Percentiles rank a stretch among this genome's conserved stretches.
phyloP scores from a whole-genome alignment of 257 asterid species.

The Thymus mandschuricus region DNA sequence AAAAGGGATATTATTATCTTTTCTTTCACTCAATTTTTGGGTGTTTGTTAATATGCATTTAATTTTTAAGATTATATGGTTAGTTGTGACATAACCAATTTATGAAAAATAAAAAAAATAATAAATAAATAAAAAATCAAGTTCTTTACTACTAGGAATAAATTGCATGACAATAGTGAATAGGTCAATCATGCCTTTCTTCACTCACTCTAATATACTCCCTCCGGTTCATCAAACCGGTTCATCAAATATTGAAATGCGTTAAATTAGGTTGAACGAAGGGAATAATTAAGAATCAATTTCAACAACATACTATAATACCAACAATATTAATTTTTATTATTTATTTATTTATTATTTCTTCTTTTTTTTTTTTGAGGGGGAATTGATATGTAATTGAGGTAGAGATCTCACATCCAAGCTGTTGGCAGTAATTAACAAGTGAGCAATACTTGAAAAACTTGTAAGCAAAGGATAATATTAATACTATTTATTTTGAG shows the following conservation, averaged over 20 bases:
- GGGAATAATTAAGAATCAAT: too few relatives aligned
- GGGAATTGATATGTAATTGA: not conserved
- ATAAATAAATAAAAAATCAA: not conserved
- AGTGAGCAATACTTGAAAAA: slow-evolving; percentile 34
- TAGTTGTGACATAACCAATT: not conserved
- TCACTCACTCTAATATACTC: too few relatives aligned
- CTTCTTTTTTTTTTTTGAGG: too few relatives aligned
- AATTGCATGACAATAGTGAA: not conserved
- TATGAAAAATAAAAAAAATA: too few relatives aligned
- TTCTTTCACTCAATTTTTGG: not conserved
- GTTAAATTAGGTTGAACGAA: too few relatives aligned
- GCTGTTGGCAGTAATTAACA: slow-evolving; percentile 37
- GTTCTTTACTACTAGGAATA: not conserved
- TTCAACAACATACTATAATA: too few relatives aligned
- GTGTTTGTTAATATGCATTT: not conserved
- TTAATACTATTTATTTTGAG: not conserved
- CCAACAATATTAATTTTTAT: too few relatives aligned
- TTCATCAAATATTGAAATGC: too few relatives aligned
- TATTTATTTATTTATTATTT: too few relatives aligned
- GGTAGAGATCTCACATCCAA: slow-evolving; percentile 33
- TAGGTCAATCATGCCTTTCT: not conserved
- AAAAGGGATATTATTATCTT: not conserved
- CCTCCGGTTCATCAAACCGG: too few relatives aligned
- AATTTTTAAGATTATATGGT: not conserved
- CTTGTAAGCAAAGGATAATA: slow-evolving; percentile 44